Evolutionary conservation across 1,284 basidiomycete species (phyloP).

Genomic region (Moniliella sp.): DNA sequence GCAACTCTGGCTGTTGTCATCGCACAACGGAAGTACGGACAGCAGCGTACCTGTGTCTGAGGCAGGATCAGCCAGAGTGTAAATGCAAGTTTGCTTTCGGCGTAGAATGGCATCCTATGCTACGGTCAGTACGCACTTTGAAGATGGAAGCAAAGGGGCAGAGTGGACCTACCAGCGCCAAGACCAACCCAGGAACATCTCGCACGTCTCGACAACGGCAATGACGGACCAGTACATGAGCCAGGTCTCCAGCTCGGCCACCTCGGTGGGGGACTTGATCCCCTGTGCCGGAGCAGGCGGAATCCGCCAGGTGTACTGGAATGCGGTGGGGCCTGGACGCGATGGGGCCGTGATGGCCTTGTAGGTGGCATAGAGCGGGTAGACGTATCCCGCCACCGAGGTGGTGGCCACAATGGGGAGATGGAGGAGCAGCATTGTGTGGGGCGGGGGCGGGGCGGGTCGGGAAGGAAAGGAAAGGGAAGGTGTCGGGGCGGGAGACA

Average conservation of each 20-base stretch:
- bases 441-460: no score
- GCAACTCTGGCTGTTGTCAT: no score
- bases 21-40: not conserved
- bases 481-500: no score
- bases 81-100: conserved; percentile 16
- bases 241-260: conserved; percentile 23
- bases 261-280: conserved; percentile 5
- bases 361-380: conserved; percentile 22
- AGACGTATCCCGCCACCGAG: conserved; percentile 11
- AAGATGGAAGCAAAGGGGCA: no score
- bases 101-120: conserved; percentile 17
- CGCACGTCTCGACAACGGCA: conserved; percentile 11
- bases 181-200: conserved; percentile 14
- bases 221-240: conserved; percentile 27
- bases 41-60: conserved; percentile 8
- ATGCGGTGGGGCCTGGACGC: conserved; percentile 1
- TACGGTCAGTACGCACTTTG: no score
- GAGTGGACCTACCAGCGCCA: conserved; percentile 19
- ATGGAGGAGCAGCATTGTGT: conserved; percentile 35
- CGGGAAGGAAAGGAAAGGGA: no score
- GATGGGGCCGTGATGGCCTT: conserved; percentile 12
- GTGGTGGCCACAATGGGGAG: conserved; percentile 14
- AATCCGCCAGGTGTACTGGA: not conserved
- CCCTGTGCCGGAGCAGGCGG: no score
- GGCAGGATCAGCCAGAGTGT: conserved; percentile 25